Conservation (phyloP, 2,329 filamentous ascomycete species). For the Verticillium nonalfalfae region DNA sequence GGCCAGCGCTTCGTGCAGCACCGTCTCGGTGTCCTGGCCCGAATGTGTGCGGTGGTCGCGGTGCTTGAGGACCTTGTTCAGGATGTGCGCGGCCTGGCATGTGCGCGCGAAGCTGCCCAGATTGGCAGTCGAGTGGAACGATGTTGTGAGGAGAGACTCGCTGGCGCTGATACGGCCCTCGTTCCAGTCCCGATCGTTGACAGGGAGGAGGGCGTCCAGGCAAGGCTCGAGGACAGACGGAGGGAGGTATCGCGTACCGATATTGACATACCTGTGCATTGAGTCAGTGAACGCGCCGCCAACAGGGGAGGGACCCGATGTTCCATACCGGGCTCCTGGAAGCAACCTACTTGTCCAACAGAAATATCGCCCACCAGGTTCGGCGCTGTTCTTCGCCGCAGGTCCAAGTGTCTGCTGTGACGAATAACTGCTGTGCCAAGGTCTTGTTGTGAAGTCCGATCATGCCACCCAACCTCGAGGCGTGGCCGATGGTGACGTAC, state of each 20-base stretch:
- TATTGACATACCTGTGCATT: conserved; percentile 6
- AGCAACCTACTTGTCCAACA: conserved; percentile 12
- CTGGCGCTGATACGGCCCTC: conserved; percentile 9
- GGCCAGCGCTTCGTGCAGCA: conserved; percentile 7
- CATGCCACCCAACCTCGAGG: conserved; percentile 9
- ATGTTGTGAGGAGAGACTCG: conserved; percentile 9
- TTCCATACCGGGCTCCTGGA: not conserved
- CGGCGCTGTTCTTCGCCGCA: conserved; percentile 12
- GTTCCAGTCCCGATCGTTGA: conserved; percentile 14
- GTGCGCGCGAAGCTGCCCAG: conserved; percentile 9
- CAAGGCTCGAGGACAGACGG: conserved; percentile 8
- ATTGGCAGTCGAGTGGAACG: conserved; percentile 7
- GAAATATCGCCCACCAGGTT: conserved; percentile 14
- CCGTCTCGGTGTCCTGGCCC: not conserved
- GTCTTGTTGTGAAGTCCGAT: conserved; percentile 10
- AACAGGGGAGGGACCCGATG: not conserved
- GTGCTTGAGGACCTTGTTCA: conserved; percentile 10
- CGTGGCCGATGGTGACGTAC: conserved; percentile 12
- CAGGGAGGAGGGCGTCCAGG: conserved; percentile 8
- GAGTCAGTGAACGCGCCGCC: not conserved
- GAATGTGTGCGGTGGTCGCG: not conserved
- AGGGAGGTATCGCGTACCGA: conserved; percentile 4
- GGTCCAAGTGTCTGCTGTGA: conserved; percentile 9
- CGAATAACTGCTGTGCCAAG: conserved; percentile 7
- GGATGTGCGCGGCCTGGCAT: conserved; percentile 14